These are phyloP conservation scores for Xylaria nigripes DNA, from an alignment of 495 filamentous ascomycete species.

Conservation along the genomic window DNA sequence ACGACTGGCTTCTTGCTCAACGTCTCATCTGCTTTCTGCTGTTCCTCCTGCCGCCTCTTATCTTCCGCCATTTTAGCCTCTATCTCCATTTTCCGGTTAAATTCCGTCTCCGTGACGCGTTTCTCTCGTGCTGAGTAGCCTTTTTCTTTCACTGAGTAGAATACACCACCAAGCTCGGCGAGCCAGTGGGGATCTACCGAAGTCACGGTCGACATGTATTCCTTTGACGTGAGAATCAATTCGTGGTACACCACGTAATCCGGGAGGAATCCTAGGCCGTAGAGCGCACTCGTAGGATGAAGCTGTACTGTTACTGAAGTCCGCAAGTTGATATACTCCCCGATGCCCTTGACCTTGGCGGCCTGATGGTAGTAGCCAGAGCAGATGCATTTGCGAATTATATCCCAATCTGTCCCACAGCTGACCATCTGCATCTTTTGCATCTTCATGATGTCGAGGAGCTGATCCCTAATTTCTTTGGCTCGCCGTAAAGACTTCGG, in stretches of 20 bases:
- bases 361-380: conserved; percentile 97
- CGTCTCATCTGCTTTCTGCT: conserved; percentile 39
- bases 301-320: conserved; percentile 90
- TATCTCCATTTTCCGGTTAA: conserved; percentile 92
- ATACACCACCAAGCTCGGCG: conserved; percentile 95
- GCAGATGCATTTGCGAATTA: conserved; percentile 93
- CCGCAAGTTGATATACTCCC: conserved; percentile 92
- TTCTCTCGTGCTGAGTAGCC: conserved; percentile 87
- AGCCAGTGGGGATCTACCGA: conserved; percentile 97
- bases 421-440: conserved; percentile 82
- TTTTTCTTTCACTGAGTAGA: conserved; percentile 97
- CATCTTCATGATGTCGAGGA: conserved; percentile 88
- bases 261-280: conserved; percentile 85
- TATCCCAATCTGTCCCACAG: conserved; percentile 95
- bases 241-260: conserved; percentile 99
- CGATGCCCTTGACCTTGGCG: conserved; percentile 92
- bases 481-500: conserved; percentile 83
- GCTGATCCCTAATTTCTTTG: conserved; percentile 88
- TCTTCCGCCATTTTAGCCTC: conserved; percentile 89
- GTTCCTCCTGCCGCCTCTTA: conserved; percentile 62
- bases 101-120: conserved; percentile 85
- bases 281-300: conserved; percentile 88
- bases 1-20: conserved; percentile 40
- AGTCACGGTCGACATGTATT: conserved; percentile 98
- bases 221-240: conserved; percentile 90